Evolutionary conservation across 164 flowering plant species (phyloP), one percentile per base, ranked within the genome.

Genomic region (Tetracentron sinense): DNA sequence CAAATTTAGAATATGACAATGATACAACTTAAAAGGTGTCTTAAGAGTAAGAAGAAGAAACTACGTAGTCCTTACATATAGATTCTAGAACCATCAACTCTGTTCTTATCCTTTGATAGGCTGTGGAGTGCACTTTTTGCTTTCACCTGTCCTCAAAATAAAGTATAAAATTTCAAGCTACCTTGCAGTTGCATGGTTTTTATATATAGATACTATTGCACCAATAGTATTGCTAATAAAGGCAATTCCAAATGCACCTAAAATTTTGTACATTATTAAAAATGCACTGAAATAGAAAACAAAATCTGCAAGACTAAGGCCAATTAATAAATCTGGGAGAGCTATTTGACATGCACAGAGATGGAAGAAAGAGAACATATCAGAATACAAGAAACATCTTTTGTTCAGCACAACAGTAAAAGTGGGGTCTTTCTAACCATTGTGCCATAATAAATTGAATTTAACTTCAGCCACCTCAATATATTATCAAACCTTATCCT

Each of bases 61-160:
- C 21, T 47, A n/a, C n/a, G n/a, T n/a, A n/a, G n/a, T n/a, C n/a
- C 90, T 67, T 77, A 92, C 98, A 90, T 65, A 63, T 84, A 92
- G 53, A 93, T 86, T 22, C 74, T 81, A 64, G 90, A 76, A 62
- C 98, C 98, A 77, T 90, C 90, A 47, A 87, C 84, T 69, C 89
- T 88, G 78, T 82, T 68, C 15, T 48, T 73, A 56, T 82, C 86
- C 69, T 62, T 82, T 27, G 82, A 70, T 66, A 93, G 65, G 69
- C 72, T 63, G 20, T 71, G 72, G 27, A 93, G 86, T 60, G 75
- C 66, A 61, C 22, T 62, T 67, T 77, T 87, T 55, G 96, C 98
- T 75, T 82, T 85, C 55, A 84, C 63, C 90, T 85, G 66, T 21
- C 56, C 25, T 46, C 30, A 62, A 23, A 59, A 35, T 22, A 51